These are phyloP conservation scores for Peniophora sp. DNA, from an alignment of 1,284 basidiomycete genomes.

Conservation along the genomic window DNA sequence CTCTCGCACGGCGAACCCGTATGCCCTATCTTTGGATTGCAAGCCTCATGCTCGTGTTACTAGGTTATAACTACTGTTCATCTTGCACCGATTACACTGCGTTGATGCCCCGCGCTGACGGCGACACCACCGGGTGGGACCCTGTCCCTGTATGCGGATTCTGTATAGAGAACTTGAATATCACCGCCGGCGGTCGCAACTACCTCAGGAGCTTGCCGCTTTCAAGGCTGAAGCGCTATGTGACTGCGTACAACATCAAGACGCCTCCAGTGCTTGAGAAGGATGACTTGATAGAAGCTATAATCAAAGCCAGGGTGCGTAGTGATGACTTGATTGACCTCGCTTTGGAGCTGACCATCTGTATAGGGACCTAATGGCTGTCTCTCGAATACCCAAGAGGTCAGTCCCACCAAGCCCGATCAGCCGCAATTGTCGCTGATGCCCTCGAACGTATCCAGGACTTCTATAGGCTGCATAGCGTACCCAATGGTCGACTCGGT, in stretches of 20 bases:
- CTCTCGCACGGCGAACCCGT: not conserved
- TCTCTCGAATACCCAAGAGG: constrained; percentile 46
- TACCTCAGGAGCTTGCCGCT: constrained; percentile 48
- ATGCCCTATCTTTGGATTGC: too few relatives aligned
- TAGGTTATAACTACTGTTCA: constrained; percentile 66
- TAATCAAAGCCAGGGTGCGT: constrained; percentile 50
- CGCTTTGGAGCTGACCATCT: not conserved
- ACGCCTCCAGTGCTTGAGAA: constrained; percentile 63
- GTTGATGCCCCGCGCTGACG: constrained; percentile 50
- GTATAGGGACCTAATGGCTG: constrained; percentile 45
- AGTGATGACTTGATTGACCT: not conserved
- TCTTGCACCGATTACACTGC: constrained; percentile 69
- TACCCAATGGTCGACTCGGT: constrained; percentile 41
- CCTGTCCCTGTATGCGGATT: constrained; percentile 56
- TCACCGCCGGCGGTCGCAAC: constrained; percentile 55
- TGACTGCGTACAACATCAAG: constrained; percentile 59
- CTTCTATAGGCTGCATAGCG: constrained; percentile 56
- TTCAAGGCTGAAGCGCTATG: constrained; percentile 58
- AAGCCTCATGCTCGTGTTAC: not conserved
- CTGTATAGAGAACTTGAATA: constrained; percentile 61
- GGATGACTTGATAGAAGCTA: constrained; percentile 62
- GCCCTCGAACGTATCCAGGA: constrained; percentile 19
- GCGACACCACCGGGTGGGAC: constrained; percentile 49
- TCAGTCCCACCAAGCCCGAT: constrained; percentile 21
- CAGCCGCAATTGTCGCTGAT: constrained; percentile 1